Conservation (phyloP, 768 basidiomycete species). For the Clavulina sp. region DNA sequence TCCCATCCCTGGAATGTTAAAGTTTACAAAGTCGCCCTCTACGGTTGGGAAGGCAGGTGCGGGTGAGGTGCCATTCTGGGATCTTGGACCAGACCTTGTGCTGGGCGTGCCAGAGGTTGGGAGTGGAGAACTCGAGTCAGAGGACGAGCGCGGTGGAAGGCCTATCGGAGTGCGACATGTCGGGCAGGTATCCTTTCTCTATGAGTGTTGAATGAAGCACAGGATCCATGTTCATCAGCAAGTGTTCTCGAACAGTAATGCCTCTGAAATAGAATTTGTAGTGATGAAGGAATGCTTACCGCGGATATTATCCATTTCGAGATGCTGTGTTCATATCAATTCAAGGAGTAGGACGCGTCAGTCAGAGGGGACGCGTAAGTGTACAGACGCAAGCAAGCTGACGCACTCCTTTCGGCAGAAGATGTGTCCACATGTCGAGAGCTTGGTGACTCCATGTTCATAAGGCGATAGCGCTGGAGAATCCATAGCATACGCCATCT, state of each 20-base stretch:
- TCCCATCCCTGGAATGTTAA: not conserved
- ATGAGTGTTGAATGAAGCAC: not conserved
- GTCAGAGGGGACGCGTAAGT: constrained; percentile 1
- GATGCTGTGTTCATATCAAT: constrained; percentile 1
- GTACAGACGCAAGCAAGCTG: no score
- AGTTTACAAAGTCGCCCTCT: not conserved
- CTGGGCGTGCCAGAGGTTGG: not conserved
- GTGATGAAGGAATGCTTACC: not conserved
- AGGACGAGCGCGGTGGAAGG: not conserved
- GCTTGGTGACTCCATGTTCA: constrained; percentile 48
- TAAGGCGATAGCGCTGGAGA: constrained; percentile 58
- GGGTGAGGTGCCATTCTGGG: not conserved
- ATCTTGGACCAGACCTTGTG: no score
- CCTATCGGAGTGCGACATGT: constrained; percentile 38
- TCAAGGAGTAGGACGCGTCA: not conserved
- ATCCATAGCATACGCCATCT: constrained; percentile 56
- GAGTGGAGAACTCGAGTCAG: not conserved
- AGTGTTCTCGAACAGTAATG: not conserved
- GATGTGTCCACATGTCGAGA: constrained; percentile 36
- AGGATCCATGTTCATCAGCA: not conserved
- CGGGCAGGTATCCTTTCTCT: constrained; percentile 35
- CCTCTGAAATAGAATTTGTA: not conserved
- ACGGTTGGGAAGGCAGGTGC: not conserved
- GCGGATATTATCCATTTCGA: constrained; percentile 8
- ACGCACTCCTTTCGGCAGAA: constrained; percentile 68